Conservation (phyloP, 164 flowering plant genomes). For the Chimonanthus salicifolius region DNA sequence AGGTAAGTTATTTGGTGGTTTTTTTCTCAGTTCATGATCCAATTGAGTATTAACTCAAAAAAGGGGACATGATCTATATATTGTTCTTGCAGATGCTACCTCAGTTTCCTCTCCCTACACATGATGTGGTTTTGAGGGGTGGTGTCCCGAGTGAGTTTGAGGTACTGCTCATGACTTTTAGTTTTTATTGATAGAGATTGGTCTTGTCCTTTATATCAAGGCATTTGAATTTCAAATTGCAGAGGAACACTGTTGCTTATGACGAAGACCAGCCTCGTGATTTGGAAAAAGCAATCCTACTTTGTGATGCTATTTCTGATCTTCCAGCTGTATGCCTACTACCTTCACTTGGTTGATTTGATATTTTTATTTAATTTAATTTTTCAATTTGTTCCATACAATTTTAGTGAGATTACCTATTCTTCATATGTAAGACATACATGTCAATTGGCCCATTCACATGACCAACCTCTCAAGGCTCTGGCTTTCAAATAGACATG, state of each 20-base stretch:
- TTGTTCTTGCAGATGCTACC: slow-evolving; percentile 53
- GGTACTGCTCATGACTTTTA: slow-evolving; percentile 27
- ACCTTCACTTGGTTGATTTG: neutral
- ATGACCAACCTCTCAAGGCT: no score
- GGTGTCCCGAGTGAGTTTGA: slow-evolving; percentile 53
- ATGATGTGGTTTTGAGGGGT: slow-evolving; percentile 59
- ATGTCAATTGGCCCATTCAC: no score
- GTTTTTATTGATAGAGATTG: neutral
- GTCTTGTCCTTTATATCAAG: neutral
- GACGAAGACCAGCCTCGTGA: slow-evolving; percentile 24
- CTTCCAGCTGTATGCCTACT: slow-evolving; percentile 50
- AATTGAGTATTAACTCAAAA: no score
- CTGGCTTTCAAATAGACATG: no score
- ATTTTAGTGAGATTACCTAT: no score
- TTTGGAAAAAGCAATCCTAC: slow-evolving; percentile 36
- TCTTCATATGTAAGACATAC: no score
- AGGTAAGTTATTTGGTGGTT: slow-evolving; percentile 29
- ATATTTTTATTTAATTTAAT: neutral
- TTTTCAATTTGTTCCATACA: neutral
- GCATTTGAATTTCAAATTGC: slow-evolving; percentile 9
- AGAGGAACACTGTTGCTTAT: slow-evolving; percentile 46
- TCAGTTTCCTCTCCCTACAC: slow-evolving; percentile 75
- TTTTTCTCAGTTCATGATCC: neutral
- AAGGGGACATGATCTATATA: neutral
- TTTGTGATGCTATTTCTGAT: slow-evolving; percentile 78